Percentiles rank a stretch among this genome's conserved stretches.
phyloP scores from a whole-genome alignment of 2,329 filamentous ascomycete genomes.

The Pseudocercospora fijiensis region DNA sequence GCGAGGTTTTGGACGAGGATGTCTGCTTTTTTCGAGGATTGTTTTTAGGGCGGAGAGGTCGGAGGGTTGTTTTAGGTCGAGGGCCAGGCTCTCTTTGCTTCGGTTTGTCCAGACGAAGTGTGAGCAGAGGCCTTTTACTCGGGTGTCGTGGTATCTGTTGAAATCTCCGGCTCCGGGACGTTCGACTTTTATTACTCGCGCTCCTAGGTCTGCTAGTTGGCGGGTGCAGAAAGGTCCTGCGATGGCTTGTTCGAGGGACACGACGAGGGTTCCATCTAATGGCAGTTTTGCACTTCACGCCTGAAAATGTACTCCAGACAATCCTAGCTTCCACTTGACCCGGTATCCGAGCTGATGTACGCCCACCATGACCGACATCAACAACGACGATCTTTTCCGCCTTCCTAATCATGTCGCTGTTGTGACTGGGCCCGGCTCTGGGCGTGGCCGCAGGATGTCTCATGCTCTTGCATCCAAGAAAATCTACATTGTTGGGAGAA shows the following conservation, averaged over 20 bases:
- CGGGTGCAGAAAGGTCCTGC: constrained; percentile 38
- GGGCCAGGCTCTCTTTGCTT: constrained; percentile 87
- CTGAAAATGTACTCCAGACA: neutral
- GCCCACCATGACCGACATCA: neutral
- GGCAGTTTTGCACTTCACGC: constrained; percentile 20
- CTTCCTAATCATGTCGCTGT: constrained; percentile 54
- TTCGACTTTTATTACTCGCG: constrained; percentile 47
- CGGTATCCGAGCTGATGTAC: neutral
- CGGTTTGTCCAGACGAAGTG: constrained; percentile 59
- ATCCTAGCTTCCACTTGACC: neutral
- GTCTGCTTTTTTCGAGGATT: constrained; percentile 77
- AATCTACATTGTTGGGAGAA: constrained; percentile 54
- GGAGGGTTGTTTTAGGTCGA: constrained; percentile 81
- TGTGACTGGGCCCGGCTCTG: constrained; percentile 55
- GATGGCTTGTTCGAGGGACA: constrained; percentile 34
- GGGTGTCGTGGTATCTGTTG: constrained; percentile 32
- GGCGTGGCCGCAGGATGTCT: constrained; percentile 48
- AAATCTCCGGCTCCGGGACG: constrained; percentile 36
- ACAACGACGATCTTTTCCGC: constrained; percentile 39
- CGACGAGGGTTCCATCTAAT: constrained; percentile 28
- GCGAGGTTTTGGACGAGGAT: constrained; percentile 96
- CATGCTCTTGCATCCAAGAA: constrained; percentile 44
- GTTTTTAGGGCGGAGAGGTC: constrained; percentile 84
- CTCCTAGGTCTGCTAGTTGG: constrained; percentile 50
- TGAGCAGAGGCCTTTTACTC: constrained; percentile 29